Evolutionary conservation across 1,284 basidiomycete genomes (phyloP).

Genomic region (Rhodofomes roseus): DNA sequence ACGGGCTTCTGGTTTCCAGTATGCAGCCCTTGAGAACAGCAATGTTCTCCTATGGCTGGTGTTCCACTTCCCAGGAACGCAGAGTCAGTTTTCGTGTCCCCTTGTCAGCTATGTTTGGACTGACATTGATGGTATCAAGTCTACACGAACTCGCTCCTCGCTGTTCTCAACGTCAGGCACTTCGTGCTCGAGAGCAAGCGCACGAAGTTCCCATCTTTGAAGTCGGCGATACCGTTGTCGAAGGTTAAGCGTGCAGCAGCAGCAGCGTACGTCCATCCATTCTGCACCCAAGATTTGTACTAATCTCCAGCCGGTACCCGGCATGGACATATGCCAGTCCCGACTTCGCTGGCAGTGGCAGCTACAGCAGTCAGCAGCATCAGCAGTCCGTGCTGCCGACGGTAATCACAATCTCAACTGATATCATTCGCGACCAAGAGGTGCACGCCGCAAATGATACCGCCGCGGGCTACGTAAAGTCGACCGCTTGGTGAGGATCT

Average conservation of each 20-base stretch:
- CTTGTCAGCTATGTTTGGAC: background rate
- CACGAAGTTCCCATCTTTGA: background rate
- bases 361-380: background rate
- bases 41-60: conserved; percentile 1
- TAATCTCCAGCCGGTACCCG: background rate
- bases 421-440: background rate
- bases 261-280: background rate
- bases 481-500: background rate
- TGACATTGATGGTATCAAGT: background rate
- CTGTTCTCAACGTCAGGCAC: conserved; percentile 2
- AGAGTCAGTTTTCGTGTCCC: background rate
- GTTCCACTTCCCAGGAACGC: background rate
- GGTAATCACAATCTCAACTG: background rate
- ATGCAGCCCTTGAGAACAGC: background rate
- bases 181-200: background rate
- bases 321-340: background rate
- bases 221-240: background rate
- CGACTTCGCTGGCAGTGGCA: background rate
- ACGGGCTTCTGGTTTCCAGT: background rate
- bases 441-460: background rate
- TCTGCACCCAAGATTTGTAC: background rate
- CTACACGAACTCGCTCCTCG: background rate
- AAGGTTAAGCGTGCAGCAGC: background rate
- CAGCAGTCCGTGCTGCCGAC: background rate
- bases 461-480: background rate